Evolutionary conservation across 257 asterid genomes (phyloP), one percentile per base, ranked within the genome.

Genomic region (Salvia miltiorrhiza): DNA sequence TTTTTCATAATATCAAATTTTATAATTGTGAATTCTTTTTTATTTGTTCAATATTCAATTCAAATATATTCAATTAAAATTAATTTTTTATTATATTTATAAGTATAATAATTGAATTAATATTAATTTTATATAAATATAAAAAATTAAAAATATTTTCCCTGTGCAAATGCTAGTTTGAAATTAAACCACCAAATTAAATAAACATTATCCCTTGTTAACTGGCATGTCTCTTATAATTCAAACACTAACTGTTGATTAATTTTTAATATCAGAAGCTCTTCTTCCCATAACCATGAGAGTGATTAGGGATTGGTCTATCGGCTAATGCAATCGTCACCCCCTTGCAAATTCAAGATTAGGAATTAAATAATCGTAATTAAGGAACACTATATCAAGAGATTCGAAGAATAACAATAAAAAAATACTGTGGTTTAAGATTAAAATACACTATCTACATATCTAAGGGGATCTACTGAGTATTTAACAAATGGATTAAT

Each of bases 151-250:
- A n/a, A n/a, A n/a, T n/a, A n/a, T n/a, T n/a, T n/a, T n/a, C n/a
- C n/a, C n/a, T n/a, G n/a, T n/a, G n/a, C n/a, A n/a, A n/a, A n/a
- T n/a, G n/a, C n/a, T n/a, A n/a, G 30, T 24, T 65, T 41, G 65
- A 41, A 69, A 68, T 56, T 21, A 13, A 65, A 49, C 20, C 37
- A 28, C 3, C 7, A 13, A 39, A 69, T 33, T 65, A 14, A 56
- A 59, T 47, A 64, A 70, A 61, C 50, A 80, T 65, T 61, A 80
- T 71, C 83, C 85, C 81, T 80, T 77, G 71, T 70, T 77, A 71
- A 72, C 26, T 79, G 78, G 71, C 88, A 80, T 86, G 88, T 87
- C 83, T 69, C 74, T 52, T 40, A 59, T 60, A 77, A 81, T 49
- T 73, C 74, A 76, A 72, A 70, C 83, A 83, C 76, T 28, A 11